Percentiles rank a stretch among this genome's conserved stretches.
phyloP scores from a whole-genome alignment of 2,329 filamentous ascomycete species.

The Cryphonectria naterciae region DNA sequence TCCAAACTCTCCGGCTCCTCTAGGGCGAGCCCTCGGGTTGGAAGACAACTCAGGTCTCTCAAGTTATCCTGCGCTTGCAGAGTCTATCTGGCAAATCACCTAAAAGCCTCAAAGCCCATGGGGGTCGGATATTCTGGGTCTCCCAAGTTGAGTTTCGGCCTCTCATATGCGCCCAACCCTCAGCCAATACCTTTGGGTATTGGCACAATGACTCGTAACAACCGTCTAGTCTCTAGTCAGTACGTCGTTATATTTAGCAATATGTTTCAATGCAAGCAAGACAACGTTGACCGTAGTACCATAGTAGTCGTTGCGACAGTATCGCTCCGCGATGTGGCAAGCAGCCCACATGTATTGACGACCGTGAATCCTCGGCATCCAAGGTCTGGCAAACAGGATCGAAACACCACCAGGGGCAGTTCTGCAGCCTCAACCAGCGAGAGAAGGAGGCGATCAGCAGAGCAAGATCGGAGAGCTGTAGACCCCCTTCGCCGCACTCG shows the following conservation, averaged over 20 bases:
- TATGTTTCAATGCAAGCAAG: conserved; percentile 22
- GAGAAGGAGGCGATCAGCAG: background rate
- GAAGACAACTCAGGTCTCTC: conserved; percentile 13
- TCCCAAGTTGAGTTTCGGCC: conserved; percentile 6
- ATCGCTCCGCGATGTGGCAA: background rate
- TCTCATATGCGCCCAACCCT: conserved; percentile 12
- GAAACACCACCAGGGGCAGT: background rate
- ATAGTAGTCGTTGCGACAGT: background rate
- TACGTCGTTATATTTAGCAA: background rate
- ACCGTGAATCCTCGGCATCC: background rate
- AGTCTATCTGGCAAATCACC: conserved; percentile 4
- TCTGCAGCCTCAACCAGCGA: background rate
- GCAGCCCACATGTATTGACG: background rate
- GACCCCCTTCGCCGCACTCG: conserved; percentile 15
- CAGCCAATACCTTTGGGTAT: background rate
- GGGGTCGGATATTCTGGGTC: conserved; percentile 9
- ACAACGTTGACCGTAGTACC: conserved; percentile 6
- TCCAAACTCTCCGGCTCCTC: conserved; percentile 10
- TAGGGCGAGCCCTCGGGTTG: conserved; percentile 14
- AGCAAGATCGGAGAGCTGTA: background rate
- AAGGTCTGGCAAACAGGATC: background rate
- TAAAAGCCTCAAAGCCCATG: conserved; percentile 8
- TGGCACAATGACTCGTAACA: background rate
- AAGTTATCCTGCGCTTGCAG: conserved; percentile 9
- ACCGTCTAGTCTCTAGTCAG: background rate